phyloP scores from a whole-genome alignment of 139 green algal species.

The Chlamydomonas incerta region DNA sequence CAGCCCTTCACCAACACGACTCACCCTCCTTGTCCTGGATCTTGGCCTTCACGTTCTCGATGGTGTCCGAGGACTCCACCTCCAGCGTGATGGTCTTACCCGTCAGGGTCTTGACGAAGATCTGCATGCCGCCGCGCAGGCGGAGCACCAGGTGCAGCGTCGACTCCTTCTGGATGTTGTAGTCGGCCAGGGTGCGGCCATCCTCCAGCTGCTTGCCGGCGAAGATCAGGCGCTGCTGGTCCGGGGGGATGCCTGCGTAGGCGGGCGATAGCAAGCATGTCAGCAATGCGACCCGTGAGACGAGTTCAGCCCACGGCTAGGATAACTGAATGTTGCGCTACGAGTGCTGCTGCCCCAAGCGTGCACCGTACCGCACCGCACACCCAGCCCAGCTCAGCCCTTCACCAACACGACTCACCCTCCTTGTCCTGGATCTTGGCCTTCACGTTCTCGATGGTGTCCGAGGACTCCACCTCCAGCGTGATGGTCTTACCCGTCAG shows the following conservation, averaged over 20 bases:
- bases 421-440: conserved; percentile 97
- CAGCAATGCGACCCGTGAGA: too few species aligned
- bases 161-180: conserved; percentile 96
- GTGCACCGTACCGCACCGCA: too few species aligned
- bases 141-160: conserved; percentile 82
- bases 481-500: conserved; percentile 89
- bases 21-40: conserved; percentile 80
- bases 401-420: conserved; percentile 34
- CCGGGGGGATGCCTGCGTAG: conserved; percentile 83
- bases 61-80: conserved; percentile 83
- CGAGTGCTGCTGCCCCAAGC: background rate
- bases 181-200: conserved; percentile 91
- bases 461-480: conserved; percentile 75
- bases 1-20: background rate
- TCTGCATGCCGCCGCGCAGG: conserved; percentile 69
- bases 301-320: too few species aligned
- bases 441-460: conserved; percentile 95
- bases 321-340: too few species aligned
- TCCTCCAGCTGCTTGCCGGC: conserved; percentile 96
- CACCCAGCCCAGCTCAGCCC: background rate
- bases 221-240: conserved; percentile 95
- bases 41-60: conserved; percentile 84
- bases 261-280: background rate
- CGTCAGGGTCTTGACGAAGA: conserved; percentile 93
- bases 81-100: conserved; percentile 92